These are phyloP conservation scores for Mycena kentingensis DNA, from an alignment of 768 basidiomycete genomes.

Conservation along the genomic window DNA sequence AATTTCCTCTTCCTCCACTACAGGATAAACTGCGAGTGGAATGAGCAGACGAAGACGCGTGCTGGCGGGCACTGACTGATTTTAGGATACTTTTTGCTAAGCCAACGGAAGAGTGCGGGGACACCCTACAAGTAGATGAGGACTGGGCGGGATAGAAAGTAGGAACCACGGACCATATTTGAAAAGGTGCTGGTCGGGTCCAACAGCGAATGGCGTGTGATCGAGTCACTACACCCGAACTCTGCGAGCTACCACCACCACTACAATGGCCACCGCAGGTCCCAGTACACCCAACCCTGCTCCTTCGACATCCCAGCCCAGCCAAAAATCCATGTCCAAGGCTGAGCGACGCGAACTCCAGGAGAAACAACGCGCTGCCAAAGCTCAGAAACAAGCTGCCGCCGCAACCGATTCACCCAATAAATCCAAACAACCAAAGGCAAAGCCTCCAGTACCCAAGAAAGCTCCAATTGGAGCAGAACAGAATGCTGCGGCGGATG, in stretches of 20 bases:
- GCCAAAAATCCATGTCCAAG: constrained; percentile 78
- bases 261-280: constrained; percentile 10
- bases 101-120: constrained; percentile 96
- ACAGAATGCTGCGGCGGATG: constrained; percentile 24
- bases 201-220: not conserved
- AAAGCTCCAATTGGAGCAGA: constrained; percentile 31
- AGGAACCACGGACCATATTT: constrained; percentile 13
- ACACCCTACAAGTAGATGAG: constrained; percentile 70
- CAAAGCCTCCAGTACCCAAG: constrained; percentile 29
- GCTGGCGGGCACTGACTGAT: constrained; percentile 60
- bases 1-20: constrained; percentile 82
- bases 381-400: constrained; percentile 47
- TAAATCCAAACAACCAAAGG: constrained; percentile 19
- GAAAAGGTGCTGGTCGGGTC: constrained; percentile 4
- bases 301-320: constrained; percentile 37
- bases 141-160: not conserved
- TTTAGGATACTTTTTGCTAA: constrained; percentile 98
- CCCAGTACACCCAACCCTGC: too few species aligned
- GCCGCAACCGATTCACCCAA: constrained; percentile 17
- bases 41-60: not conserved
- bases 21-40: constrained; percentile 59
- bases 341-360: constrained; percentile 79
- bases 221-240: not conserved
- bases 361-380: constrained; percentile 80
- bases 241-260: constrained; percentile 5